Conservation (phyloP, 495 filamentous ascomycete species). For the Hypoxylon fuscum region DNA sequence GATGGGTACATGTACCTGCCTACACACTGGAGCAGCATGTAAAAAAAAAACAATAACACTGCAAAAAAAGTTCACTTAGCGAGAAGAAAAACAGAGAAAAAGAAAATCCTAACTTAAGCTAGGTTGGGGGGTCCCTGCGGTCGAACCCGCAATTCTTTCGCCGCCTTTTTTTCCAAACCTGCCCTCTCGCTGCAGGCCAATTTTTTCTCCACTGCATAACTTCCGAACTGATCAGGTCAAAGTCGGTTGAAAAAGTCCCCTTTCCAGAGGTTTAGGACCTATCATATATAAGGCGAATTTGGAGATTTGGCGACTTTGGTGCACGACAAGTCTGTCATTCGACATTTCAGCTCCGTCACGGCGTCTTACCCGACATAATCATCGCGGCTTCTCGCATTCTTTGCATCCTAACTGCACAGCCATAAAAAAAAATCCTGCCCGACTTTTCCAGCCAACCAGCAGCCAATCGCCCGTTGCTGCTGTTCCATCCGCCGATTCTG, state of each 20-base stretch:
- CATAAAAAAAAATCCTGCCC: constrained; percentile 46
- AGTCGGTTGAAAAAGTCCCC: constrained; percentile 21
- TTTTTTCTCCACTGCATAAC: constrained; percentile 42
- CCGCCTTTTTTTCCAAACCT: constrained; percentile 40
- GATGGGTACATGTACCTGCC: too few species aligned
- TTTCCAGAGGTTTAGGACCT: constrained; percentile 42
- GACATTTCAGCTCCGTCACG: constrained; percentile 25
- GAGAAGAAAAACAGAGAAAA: not conserved
- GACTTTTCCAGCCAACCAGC: constrained; percentile 44
- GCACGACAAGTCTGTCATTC: constrained; percentile 21
- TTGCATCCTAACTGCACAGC: constrained; percentile 44
- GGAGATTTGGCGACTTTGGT: constrained; percentile 29
- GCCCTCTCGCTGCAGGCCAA: constrained; percentile 33
- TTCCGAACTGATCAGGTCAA: constrained; percentile 25
- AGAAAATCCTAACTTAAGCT: constrained; percentile 34
- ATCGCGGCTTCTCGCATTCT: constrained; percentile 44
- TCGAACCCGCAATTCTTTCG: constrained; percentile 42
- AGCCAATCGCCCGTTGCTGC: constrained; percentile 13
- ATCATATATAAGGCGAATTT: constrained; percentile 37
- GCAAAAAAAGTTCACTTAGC: too few species aligned
- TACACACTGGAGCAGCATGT: constrained; percentile 21
- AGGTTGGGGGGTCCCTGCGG: constrained; percentile 41
- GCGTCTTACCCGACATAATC: constrained; percentile 35
- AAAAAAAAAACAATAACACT: constrained; percentile 23
- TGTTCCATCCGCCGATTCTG: constrained; percentile 30